A percentile compares a stretch with the other conserved stretches of the same genome.
phyloP scores from a whole-genome alignment of 305 asterid genomes.

The Fraxinus velutina region DNA sequence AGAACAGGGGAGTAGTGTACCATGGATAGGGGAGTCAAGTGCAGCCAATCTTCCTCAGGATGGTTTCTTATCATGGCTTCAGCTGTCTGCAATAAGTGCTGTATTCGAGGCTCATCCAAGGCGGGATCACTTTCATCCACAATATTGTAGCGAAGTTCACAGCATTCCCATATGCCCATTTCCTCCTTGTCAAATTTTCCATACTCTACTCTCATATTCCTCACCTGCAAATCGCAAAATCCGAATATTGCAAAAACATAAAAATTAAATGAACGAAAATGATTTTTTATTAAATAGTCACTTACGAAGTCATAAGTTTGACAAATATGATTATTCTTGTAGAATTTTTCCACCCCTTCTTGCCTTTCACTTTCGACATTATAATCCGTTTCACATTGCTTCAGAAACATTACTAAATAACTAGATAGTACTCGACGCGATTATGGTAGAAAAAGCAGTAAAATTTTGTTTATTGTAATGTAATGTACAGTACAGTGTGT shows the following conservation, averaged over 20 bases:
- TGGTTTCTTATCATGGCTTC: slow-evolving; percentile 56
- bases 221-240: slow-evolving; percentile 31
- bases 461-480: not conserved
- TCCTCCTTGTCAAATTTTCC: slow-evolving; percentile 30
- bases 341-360: slow-evolving; percentile 32
- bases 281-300: not conserved
- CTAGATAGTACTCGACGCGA: not conserved
- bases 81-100: slow-evolving; percentile 57
- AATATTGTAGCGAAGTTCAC: slow-evolving; percentile 50
- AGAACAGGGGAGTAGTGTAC: not conserved
- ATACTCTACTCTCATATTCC: slow-evolving; percentile 37
- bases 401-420: not conserved
- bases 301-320: slow-evolving; percentile 51
- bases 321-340: slow-evolving; percentile 44
- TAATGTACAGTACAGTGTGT: not conserved
- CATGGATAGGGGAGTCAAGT: slow-evolving; percentile 26
- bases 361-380: slow-evolving; percentile 30
- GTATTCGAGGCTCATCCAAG: slow-evolving; percentile 56
- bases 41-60: slow-evolving; percentile 58
- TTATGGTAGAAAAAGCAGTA: not conserved
- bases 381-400: slow-evolving; percentile 28
- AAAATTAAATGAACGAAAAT: not conserved
- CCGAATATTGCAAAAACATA: not conserved
- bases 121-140: slow-evolving; percentile 68
- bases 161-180: slow-evolving; percentile 66